Evolutionary conservation across 371 early-diverging fungal species (phyloP).

Genomic region (Mucor plumbeus): DNA sequence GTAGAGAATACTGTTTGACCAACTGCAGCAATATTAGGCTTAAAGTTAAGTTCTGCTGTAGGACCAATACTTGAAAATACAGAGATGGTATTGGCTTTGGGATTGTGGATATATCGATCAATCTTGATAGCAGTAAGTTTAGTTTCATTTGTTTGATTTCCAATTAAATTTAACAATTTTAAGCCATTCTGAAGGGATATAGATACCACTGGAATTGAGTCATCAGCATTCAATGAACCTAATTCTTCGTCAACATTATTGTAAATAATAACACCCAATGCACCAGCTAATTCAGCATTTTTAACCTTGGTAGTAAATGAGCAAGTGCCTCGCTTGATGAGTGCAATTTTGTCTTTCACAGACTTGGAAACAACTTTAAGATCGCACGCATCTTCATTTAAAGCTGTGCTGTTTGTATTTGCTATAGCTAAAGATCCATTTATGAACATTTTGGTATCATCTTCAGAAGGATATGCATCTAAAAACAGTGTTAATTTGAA

Average conservation of each 20-base stretch:
- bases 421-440: background rate
- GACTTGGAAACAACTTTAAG: constrained; percentile 18
- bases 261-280: constrained; percentile 48
- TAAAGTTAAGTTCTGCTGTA: constrained; percentile 30
- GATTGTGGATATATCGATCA: background rate
- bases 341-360: constrained; percentile 45
- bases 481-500: background rate
- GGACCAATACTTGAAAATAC: constrained; percentile 51
- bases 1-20: constrained; percentile 76
- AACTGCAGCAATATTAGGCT: constrained; percentile 62
- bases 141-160: background rate
- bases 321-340: constrained; percentile 61
- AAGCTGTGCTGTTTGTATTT: constrained; percentile 1
- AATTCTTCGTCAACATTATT: constrained; percentile 34
- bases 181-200: constrained; percentile 27
- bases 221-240: constrained; percentile 10
- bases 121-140: background rate
- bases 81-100: constrained; percentile 38
- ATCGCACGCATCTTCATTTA: constrained; percentile 18
- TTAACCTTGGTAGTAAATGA: constrained; percentile 57
- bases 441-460: background rate
- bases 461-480: background rate
- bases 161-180: background rate
- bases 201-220: constrained; percentile 23
- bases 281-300: constrained; percentile 49